These are phyloP conservation scores for Poronia punctata DNA, from an alignment of 495 filamentous ascomycete species.

Conservation along the genomic window DNA sequence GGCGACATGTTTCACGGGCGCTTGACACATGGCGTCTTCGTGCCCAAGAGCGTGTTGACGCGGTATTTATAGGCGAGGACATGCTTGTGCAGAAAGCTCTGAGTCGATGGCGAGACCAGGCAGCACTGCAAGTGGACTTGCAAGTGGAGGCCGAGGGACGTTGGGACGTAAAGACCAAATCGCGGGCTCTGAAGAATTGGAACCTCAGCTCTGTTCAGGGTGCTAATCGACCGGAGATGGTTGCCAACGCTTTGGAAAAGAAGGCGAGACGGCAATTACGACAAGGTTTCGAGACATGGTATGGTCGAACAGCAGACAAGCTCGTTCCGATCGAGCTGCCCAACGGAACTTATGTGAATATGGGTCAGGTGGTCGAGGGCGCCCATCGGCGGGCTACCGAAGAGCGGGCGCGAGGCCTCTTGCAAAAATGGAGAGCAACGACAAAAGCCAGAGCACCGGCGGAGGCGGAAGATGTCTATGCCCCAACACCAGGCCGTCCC, in stretches of 20 bases:
- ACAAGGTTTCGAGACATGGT: slow-evolving; percentile 54
- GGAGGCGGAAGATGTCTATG: slow-evolving; percentile 11
- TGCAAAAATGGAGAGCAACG: slow-evolving; percentile 16
- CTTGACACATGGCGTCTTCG: slow-evolving; percentile 37
- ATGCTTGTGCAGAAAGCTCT: slow-evolving; percentile 32
- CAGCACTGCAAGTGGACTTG: slow-evolving; percentile 11
- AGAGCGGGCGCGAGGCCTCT: slow-evolving; percentile 14
- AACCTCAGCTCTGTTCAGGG: slow-evolving; percentile 32
- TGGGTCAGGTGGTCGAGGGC: slow-evolving; percentile 20
- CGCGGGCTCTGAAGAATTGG: slow-evolving; percentile 49
- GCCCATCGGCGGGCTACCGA: slow-evolving; percentile 19
- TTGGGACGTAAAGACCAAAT: slow-evolving; percentile 33
- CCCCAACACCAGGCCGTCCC: slow-evolving; percentile 23
- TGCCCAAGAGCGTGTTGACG: slow-evolving; percentile 14
- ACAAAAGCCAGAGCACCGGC: slow-evolving; percentile 11
- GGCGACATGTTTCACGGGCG: slow-evolving; percentile 27
- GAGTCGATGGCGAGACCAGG: slow-evolving; percentile 18
- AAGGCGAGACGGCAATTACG: slow-evolving; percentile 46
- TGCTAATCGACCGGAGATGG: slow-evolving; percentile 27
- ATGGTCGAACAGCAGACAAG: slow-evolving; percentile 39
- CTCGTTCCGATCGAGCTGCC: slow-evolving; percentile 23
- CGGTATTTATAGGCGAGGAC: slow-evolving; percentile 12
- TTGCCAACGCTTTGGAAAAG: slow-evolving; percentile 31
- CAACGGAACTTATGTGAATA: slow-evolving; percentile 17
- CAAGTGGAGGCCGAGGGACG: slow-evolving; percentile 16